Percentiles rank a stretch among this genome's conserved stretches.
Evolutionary conservation across 352 stramenopile genomes (phyloP).

Genomic region (Pythium chondricola): DNA sequence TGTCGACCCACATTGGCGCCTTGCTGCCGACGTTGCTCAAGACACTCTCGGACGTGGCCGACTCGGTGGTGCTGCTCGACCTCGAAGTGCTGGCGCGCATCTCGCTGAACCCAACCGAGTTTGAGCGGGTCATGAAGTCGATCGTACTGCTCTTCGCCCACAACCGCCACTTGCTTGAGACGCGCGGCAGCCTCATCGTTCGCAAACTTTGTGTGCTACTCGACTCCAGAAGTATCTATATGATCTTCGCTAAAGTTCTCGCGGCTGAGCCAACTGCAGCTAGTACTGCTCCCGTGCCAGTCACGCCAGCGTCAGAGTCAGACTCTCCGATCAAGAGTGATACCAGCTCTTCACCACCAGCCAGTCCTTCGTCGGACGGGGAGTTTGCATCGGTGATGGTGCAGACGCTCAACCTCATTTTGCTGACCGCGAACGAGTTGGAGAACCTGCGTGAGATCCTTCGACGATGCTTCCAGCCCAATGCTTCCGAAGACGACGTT

Average conservation of each 20-base stretch:
- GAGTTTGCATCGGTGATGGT: slow-evolving; percentile 99
- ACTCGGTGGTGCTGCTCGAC: slow-evolving; percentile 96
- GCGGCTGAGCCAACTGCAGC: slow-evolving; percentile 27
- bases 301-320: background rate
- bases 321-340: no score
- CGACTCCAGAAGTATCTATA: slow-evolving; percentile 97
- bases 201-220: slow-evolving; percentile 97
- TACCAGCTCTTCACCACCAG: background rate
- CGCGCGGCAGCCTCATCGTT: slow-evolving; percentile 96
- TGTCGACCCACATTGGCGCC: slow-evolving; percentile 89
- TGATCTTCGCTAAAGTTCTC: slow-evolving; percentile 96
- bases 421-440: slow-evolving; percentile 98
- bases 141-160: slow-evolving; percentile 94
- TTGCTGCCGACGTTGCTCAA: slow-evolving; percentile 95
- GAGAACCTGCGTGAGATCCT: slow-evolving; percentile 77
- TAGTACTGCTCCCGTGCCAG: background rate
- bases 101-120: slow-evolving; percentile 88
- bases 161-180: slow-evolving; percentile 85
- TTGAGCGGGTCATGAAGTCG: slow-evolving; percentile 91
- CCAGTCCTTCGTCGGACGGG: slow-evolving; percentile 33
- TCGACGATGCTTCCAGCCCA: slow-evolving; percentile 67
- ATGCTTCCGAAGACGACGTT: slow-evolving; percentile 66
- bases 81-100: slow-evolving; percentile 95
- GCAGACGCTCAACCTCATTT: slow-evolving; percentile 98
- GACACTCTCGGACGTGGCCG: slow-evolving; percentile 93